Percentiles rank a stretch among this genome's conserved stretches.
phyloP scores from a whole-genome alignment of 176 grass and related monocot species.

The Chrysopogon serrulatus region DNA sequence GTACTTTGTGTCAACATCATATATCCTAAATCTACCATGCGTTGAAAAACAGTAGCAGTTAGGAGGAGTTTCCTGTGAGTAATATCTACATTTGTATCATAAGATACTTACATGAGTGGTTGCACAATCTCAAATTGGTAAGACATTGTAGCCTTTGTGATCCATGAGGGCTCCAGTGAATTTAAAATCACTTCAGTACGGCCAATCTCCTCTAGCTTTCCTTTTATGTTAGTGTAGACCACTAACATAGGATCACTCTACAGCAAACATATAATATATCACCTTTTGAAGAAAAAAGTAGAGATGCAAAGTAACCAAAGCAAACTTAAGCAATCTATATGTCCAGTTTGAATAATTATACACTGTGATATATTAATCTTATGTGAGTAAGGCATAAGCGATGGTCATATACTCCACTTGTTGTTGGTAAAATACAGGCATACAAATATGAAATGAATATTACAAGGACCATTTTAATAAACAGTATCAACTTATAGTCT shows the following conservation, averaged over 20 bases:
- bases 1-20: conserved; percentile 92
- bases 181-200: conserved; percentile 93
- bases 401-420: background rate
- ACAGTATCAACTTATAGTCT: background rate
- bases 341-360: background rate
- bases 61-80: conserved; percentile 7
- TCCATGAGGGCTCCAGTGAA: conserved; percentile 77
- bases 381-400: background rate
- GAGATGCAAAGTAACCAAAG: background rate
- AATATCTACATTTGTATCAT: background rate
- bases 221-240: conserved; percentile 51
- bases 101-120: conserved; percentile 68
- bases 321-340: conserved; percentile 14
- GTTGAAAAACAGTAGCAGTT: background rate
- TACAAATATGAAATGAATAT: background rate
- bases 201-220: conserved; percentile 86
- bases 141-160: conserved; percentile 78
- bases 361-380: background rate
- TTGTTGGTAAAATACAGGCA: background rate
- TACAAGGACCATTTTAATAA: background rate
- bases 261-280: conserved; percentile 8
- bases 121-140: conserved; percentile 97
- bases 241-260: conserved; percentile 96
- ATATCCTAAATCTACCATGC: conserved; percentile 62
- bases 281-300: background rate